Conservation (phyloP, 352 stramenopile genomes). For the Hyaloperonospora brassicae region DNA sequence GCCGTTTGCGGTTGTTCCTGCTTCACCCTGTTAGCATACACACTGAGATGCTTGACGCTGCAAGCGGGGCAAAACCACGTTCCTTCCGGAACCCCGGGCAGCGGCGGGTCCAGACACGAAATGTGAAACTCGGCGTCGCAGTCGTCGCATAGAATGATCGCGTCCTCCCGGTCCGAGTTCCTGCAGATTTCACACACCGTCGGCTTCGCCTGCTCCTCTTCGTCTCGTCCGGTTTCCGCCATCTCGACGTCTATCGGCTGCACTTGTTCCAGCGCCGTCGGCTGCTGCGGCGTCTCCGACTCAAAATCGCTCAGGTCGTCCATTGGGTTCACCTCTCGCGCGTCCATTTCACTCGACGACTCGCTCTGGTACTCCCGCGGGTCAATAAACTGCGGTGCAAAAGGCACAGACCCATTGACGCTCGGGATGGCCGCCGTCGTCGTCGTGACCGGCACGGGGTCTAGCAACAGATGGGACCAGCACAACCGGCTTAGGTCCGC, state of each 20-base stretch:
- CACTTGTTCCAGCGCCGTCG: conserved; percentile 1
- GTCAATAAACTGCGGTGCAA: conserved; percentile 22
- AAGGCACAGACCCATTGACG: neutral
- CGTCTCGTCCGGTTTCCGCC: conserved; percentile 8
- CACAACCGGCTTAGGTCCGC: neutral
- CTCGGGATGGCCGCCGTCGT: neutral
- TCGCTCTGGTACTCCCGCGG: conserved; percentile 30
- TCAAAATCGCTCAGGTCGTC: conserved; percentile 62
- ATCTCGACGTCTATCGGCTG: conserved; percentile 25
- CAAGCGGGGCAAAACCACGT: conserved; percentile 59
- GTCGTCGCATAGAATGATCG: conserved; percentile 48
- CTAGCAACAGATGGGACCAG: conserved; percentile 2
- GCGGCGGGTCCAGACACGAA: conserved; percentile 46
- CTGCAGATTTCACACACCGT: conserved; percentile 42
- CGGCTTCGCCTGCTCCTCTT: conserved; percentile 4
- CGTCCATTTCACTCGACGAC: conserved; percentile 45
- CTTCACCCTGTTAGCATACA: conserved; percentile 11
- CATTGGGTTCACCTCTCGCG: conserved; percentile 48
- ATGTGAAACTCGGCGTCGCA: conserved; percentile 57
- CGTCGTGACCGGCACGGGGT: too few relatives aligned
- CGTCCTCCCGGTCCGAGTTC: conserved; percentile 27
- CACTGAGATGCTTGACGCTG: too few relatives aligned
- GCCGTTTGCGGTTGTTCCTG: conserved; percentile 9
- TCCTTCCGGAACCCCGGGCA: conserved; percentile 34
- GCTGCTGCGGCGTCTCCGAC: conserved; percentile 9